A percentile compares a stretch with the other conserved stretches of the same genome.
Evolutionary conservation across 2,329 filamentous ascomycete genomes (phyloP).

Genomic region (Diaporthe capsici): DNA sequence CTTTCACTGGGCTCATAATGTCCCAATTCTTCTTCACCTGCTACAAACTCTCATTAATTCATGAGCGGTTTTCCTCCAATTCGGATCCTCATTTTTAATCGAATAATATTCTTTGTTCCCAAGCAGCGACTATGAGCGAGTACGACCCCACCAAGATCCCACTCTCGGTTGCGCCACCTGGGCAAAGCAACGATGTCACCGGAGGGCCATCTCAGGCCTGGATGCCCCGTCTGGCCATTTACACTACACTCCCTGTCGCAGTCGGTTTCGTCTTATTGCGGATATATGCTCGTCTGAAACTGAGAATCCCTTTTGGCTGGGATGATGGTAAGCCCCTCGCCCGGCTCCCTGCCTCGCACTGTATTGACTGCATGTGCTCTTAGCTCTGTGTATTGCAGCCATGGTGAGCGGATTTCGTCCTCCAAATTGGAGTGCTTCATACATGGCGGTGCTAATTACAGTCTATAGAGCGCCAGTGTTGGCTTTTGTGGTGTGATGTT

Average conservation of each 20-base stretch:
- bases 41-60: neutral
- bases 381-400: neutral
- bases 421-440: neutral
- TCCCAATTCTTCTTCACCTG: neutral
- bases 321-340: neutral
- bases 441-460: neutral
- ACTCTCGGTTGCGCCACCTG: neutral
- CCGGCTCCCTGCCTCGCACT: fast-evolving
- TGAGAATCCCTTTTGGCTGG: neutral
- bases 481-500: neutral
- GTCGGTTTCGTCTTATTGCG: neutral
- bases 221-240: neutral
- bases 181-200: neutral
- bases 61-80: neutral
- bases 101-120: fast-evolving
- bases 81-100: fast-evolving
- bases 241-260: neutral
- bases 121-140: neutral
- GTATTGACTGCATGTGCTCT: neutral
- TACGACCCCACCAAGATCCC: neutral
- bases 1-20: neutral
- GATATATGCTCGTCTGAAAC: neutral
- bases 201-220: neutral
- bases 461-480: neutral
- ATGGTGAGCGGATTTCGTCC: neutral